Percentiles rank a stretch among this genome's conserved stretches.
Conservation (phyloP, 2,329 filamentous ascomycete species). For the Verticillium longisporum region DNA sequence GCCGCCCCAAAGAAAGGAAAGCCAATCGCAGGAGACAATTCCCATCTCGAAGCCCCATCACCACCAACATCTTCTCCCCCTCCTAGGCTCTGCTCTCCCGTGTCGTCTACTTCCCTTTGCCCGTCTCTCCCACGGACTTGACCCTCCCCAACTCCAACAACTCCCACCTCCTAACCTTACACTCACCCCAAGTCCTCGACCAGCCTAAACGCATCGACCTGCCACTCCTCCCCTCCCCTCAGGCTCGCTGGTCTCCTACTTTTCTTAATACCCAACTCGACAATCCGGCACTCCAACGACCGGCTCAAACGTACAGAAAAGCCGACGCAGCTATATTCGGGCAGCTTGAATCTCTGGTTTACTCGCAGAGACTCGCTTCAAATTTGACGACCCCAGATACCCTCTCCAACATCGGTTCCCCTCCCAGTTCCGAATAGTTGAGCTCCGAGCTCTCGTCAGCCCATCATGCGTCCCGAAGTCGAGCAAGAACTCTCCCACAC, state of each 20-base stretch:
- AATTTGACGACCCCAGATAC: slow-evolving; percentile 4
- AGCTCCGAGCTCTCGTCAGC: slow-evolving; percentile 12
- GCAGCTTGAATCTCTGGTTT: neutral
- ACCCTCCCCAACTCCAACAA: neutral
- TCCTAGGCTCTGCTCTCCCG: neutral
- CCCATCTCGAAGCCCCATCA: neutral
- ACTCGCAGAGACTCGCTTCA: neutral
- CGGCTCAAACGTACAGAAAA: neutral
- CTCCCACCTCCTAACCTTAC: slow-evolving; percentile 2
- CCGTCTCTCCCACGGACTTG: neutral
- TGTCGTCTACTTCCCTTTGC: slow-evolving; percentile 11
- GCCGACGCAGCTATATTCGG: neutral
- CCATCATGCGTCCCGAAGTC: slow-evolving; percentile 90
- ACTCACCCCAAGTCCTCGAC: neutral
- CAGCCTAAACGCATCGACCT: neutral
- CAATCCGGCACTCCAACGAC: neutral
- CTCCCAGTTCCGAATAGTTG: slow-evolving; percentile 11
- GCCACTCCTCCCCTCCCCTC: slow-evolving; percentile 9
- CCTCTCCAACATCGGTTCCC: slow-evolving; percentile 7
- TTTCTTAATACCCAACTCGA: neutral
- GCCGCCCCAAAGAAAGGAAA: neutral
- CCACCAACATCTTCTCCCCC: neutral
- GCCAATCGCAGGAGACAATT: neutral
- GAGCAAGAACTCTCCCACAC: slow-evolving; percentile 99
- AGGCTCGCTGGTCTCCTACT: slow-evolving; percentile 4